Percentiles rank a stretch among this genome's conserved stretches.
Conservation (phyloP, 2,329 filamentous ascomycete species). For the Penicillium nordicum region DNA sequence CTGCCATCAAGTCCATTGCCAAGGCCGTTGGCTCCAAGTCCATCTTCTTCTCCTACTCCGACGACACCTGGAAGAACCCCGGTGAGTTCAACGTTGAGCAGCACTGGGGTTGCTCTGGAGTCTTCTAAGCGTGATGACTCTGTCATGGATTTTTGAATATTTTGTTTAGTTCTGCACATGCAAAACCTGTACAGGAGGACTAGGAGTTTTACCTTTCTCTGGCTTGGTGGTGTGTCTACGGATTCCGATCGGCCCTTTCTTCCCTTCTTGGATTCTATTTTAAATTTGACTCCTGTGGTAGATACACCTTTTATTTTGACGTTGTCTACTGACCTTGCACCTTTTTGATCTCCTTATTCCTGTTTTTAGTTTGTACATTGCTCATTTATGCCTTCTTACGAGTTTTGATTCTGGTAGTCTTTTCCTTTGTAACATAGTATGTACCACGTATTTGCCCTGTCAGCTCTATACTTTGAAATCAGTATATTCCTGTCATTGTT, state of each 20-base stretch:
- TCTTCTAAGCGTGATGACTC: conserved; percentile 42
- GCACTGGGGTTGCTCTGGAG: conserved; percentile 66
- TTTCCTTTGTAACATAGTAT: neutral
- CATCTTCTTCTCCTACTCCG: conserved; percentile 75
- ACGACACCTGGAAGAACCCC: conserved; percentile 78
- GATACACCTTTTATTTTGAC: conserved; percentile 31
- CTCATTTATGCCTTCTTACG: conserved; percentile 22
- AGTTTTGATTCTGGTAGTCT: neutral
- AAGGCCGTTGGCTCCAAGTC: conserved; percentile 62
- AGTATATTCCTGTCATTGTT: neutral
- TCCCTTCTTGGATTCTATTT: conserved; percentile 24
- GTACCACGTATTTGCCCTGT: neutral
- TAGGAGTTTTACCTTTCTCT: conserved; percentile 19
- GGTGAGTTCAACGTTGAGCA: conserved; percentile 72
- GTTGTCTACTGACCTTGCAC: conserved; percentile 29
- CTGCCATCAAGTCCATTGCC: conserved; percentile 70
- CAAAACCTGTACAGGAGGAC: conserved; percentile 29
- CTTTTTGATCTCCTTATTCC: conserved; percentile 19
- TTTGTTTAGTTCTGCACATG: conserved; percentile 16
- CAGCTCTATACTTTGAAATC: too few relatives aligned
- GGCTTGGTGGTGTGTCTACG: conserved; percentile 1
- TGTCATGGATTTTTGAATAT: conserved; percentile 14
- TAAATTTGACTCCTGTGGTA: conserved; percentile 27
- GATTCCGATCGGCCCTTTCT: conserved; percentile 6
- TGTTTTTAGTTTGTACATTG: conserved; percentile 25